Conservation (phyloP, 495 filamentous ascomycete species). For the Penicillium bovifimosum region DNA sequence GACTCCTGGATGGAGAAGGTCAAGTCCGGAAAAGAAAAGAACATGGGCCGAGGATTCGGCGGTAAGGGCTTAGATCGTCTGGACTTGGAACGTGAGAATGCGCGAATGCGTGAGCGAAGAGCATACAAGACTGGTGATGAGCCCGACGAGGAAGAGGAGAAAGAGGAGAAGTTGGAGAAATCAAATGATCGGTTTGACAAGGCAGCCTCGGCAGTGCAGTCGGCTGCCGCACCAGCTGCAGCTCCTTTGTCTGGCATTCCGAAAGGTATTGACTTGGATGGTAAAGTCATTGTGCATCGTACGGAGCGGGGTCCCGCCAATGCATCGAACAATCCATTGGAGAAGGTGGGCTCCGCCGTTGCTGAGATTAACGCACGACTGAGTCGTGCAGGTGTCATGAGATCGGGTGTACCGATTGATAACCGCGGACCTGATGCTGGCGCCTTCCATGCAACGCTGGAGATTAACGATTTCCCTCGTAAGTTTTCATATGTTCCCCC, state of each 20-base stretch:
- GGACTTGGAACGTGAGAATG: constrained; percentile 82
- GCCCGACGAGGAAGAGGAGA: constrained; percentile 79
- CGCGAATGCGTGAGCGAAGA: constrained; percentile 77
- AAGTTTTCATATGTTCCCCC: constrained; percentile 30
- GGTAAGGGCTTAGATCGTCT: constrained; percentile 90
- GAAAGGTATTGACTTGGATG: constrained; percentile 63
- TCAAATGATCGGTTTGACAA: constrained; percentile 56
- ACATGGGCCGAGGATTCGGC: constrained; percentile 76
- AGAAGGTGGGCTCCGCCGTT: constrained; percentile 78
- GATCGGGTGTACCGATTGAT: constrained; percentile 91
- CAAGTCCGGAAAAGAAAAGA: constrained; percentile 84
- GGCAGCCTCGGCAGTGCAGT: constrained; percentile 59
- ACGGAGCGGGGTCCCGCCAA: constrained; percentile 52
- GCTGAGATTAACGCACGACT: constrained; percentile 82
- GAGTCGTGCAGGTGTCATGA: constrained; percentile 77
- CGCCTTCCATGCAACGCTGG: constrained; percentile 92
- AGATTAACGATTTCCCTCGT: constrained; percentile 99
- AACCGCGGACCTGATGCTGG: constrained; percentile 98
- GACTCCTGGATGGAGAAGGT: constrained; percentile 79
- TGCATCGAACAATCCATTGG: constrained; percentile 63
- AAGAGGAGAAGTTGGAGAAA: constrained; percentile 71
- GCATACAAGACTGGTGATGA: constrained; percentile 86
- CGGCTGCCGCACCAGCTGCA: constrained; percentile 43
- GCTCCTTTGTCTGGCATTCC: constrained; percentile 47
- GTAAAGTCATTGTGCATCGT: constrained; percentile 75